phyloP scores from a whole-genome alignment of 2,329 filamentous ascomycete species.

The Fusarium sp. region DNA sequence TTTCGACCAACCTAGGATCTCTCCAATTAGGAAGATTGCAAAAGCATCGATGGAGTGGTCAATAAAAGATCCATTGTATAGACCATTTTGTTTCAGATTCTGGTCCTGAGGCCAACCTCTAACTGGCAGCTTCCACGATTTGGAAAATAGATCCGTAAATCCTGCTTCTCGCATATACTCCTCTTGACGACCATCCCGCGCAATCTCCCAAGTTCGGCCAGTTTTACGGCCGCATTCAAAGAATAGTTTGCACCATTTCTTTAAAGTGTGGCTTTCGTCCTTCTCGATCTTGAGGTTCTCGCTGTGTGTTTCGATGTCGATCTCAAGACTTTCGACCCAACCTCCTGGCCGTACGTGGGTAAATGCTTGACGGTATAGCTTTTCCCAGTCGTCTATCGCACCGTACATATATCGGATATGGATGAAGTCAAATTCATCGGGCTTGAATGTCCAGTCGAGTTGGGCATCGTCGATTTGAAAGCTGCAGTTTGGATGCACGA shows the following conservation, averaged over 20 bases:
- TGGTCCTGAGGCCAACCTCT: constrained; percentile 32
- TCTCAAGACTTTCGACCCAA: constrained; percentile 33
- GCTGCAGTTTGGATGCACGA: constrained; percentile 44
- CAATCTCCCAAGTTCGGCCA: constrained; percentile 41
- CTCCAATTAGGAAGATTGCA: constrained; percentile 19
- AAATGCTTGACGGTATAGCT: constrained; percentile 63
- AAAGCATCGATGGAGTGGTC: constrained; percentile 26
- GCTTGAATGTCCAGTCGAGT: constrained; percentile 55
- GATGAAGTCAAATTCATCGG: constrained; percentile 64
- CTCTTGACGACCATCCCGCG: constrained; percentile 32
- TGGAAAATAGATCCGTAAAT: constrained; percentile 25
- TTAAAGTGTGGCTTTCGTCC: constrained; percentile 29
- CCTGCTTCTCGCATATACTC: constrained; percentile 33
- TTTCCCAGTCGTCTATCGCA: constrained; percentile 64
- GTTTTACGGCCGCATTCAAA: constrained; percentile 40
- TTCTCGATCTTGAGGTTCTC: constrained; percentile 20
- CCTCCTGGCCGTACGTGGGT: constrained; percentile 55
- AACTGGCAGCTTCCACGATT: constrained; percentile 20
- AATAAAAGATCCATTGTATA: constrained; percentile 22
- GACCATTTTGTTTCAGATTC: constrained; percentile 29
- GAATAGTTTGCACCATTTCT: constrained; percentile 29
- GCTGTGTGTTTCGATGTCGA: constrained; percentile 32
- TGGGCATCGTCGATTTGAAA: constrained; percentile 50
- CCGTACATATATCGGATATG: constrained; percentile 67
- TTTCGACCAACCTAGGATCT: constrained; percentile 31